Evolutionary conservation across 108 stramenopile species (phyloP).

Genomic region (Pseudonitzschia multiseries): DNA sequence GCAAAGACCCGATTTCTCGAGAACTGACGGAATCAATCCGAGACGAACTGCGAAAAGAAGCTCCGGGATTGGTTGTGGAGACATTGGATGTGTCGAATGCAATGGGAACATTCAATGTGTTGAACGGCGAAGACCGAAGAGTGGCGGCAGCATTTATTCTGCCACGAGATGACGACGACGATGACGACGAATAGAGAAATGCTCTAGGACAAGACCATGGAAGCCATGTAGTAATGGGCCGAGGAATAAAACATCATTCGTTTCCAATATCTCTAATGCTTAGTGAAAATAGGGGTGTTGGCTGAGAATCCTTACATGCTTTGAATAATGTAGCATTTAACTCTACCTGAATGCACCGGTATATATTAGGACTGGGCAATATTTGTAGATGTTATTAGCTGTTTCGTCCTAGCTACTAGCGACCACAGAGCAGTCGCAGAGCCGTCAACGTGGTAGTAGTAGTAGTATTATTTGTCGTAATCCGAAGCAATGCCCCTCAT

Average conservation of each 20-base stretch:
- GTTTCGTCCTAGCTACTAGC: too few species aligned
- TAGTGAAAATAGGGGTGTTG: too few species aligned
- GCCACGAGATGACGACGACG: not conserved
- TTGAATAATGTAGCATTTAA: too few species aligned
- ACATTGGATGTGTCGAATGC: slow-evolving; percentile 67
- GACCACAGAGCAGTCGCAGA: not conserved
- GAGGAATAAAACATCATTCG: too few species aligned
- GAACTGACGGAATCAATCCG: slow-evolving; percentile 51
- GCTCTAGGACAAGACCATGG: not conserved
- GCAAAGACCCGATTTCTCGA: slow-evolving; percentile 44
- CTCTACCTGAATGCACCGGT: too few species aligned
- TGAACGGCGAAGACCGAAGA: slow-evolving; percentile 85
- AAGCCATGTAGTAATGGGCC: not conserved
- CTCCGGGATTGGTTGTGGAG: slow-evolving; percentile 53
- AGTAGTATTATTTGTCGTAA: slow-evolving; percentile 30
- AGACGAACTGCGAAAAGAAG: slow-evolving; percentile 23
- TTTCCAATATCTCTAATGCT: too few species aligned
- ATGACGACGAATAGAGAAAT: not conserved
- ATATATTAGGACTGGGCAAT: too few species aligned
- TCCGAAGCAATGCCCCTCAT: slow-evolving; percentile 82
- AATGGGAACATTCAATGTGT: slow-evolving; percentile 84
- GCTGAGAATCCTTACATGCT: too few species aligned
- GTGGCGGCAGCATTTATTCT: slow-evolving; percentile 68
- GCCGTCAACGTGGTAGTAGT: slow-evolving; percentile 13
- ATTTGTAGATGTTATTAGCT: too few species aligned